phyloP scores from a whole-genome alignment of 2,329 filamentous ascomycete genomes.

The Xylaria sp. region DNA sequence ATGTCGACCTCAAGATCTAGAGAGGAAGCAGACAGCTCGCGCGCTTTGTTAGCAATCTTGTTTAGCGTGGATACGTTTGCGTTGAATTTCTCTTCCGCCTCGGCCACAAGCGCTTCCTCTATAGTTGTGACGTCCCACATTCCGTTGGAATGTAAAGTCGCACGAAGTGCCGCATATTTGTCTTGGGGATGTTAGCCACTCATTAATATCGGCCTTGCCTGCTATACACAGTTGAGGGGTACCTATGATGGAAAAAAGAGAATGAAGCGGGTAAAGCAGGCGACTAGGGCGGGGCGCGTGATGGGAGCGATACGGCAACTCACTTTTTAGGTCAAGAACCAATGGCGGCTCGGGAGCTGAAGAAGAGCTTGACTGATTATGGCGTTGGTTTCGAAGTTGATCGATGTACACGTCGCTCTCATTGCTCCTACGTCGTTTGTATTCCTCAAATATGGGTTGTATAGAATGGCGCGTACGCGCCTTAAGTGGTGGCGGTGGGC shows the following conservation, averaged over 20 bases:
- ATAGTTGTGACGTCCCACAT: conserved; percentile 29
- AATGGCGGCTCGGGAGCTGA: conserved; percentile 30
- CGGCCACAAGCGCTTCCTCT: conserved; percentile 23
- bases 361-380: conserved; percentile 16
- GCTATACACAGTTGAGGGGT: neutral
- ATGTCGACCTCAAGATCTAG: conserved; percentile 32
- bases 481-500: conserved; percentile 24
- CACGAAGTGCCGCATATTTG: conserved; percentile 35
- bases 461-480: conserved; percentile 27
- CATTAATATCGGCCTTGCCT: neutral
- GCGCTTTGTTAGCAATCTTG: conserved; percentile 22
- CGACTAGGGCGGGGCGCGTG: neutral
- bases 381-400: conserved; percentile 7
- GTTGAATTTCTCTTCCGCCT: conserved; percentile 28
- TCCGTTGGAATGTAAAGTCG: conserved; percentile 35
- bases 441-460: conserved; percentile 31
- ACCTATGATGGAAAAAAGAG: neutral
- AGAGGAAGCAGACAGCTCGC: conserved; percentile 28
- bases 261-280: neutral
- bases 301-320: neutral
- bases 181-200: conserved; percentile 26
- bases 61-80: conserved; percentile 23
- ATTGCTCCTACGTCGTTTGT: conserved; percentile 17
- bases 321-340: conserved; percentile 31
- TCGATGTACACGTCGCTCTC: conserved; percentile 12